Base-by-base conservation (phyloP, 129 eudicot species). In the Pseudognaphalium luteoalbum region DNA sequence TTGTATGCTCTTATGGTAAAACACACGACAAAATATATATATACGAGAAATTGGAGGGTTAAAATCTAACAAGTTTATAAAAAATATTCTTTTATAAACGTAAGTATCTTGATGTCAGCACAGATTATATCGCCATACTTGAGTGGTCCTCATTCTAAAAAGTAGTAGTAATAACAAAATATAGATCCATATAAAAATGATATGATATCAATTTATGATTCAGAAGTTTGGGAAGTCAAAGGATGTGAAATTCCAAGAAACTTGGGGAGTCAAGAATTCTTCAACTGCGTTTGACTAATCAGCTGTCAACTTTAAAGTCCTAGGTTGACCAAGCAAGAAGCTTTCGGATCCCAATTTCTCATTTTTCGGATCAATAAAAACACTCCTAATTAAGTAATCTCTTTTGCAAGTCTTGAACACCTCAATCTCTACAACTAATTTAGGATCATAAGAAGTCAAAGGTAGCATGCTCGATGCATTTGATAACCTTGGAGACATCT, bases 401-500 rank as follows among this genome's bases (percentile, higher is more conserved):
- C 42, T 64, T 56, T 34, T 2, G 22, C 37, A 71, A 72, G 16
- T 58, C 50, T 68, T 25, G 61, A 68, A 57, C 44, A 58, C 33
- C 44, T 68, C 42, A 77, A 77, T 68, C 17, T 9, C 25, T 68
- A 56, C 74, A 67, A 67, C 80, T 34, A 76, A 33, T 54, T 76
- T 76, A 76, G 68, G 80, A 76, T 67, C 74, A 54, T 35, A 28
- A 66, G 16, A 67, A 54, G 80, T 66, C 73, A 76, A 76, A 44
- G 71, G 50, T 30, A 63, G n/a, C 41, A 42, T 47, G 6, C 19
- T 44, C 33, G n/a, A 75, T 63, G 51, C 63, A 29, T 30, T 75
- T 61, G 39, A 74, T 61, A 71, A 52, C 47, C 47, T 41, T 41
- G 9, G 41, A 35, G 41, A 35, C 41, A 41, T 41, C 47, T 57